Evolutionary conservation across 257 asterid genomes (phyloP).

Genomic region (Plectranthus barbatus): DNA sequence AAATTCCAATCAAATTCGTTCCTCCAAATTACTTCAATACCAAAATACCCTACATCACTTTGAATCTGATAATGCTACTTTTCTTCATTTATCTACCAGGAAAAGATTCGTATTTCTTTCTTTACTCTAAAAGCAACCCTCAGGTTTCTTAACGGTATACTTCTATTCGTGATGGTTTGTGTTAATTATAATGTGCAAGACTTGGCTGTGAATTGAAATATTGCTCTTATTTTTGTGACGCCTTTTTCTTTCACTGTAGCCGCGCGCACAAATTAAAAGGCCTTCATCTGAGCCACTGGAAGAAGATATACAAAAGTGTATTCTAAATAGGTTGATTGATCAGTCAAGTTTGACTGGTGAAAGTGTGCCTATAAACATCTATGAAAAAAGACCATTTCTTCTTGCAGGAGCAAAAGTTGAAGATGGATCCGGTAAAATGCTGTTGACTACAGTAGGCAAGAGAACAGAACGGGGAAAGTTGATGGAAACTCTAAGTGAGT

Average conservation of each 20-base stretch:
- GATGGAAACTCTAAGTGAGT: too few relatives aligned
- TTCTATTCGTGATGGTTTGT: constrained; percentile 12
- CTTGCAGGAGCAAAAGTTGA: too few relatives aligned
- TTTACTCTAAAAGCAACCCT: constrained; percentile 76
- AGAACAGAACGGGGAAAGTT: too few relatives aligned
- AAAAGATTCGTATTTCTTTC: too few relatives aligned
- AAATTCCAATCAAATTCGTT: too few relatives aligned
- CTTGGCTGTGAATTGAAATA: not conserved
- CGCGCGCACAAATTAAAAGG: constrained; percentile 26
- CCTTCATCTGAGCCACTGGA: constrained; percentile 13
- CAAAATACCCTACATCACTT: too few relatives aligned
- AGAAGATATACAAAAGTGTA: constrained; percentile 32
- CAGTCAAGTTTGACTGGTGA: constrained; percentile 96
- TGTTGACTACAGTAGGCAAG: constrained; percentile 96
- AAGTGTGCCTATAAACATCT: too few relatives aligned
- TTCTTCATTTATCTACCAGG: constrained; percentile 38
- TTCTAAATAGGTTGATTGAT: constrained; percentile 62
- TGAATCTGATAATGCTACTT: constrained; percentile 12
- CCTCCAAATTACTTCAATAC: too few relatives aligned
- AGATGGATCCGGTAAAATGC: too few relatives aligned
- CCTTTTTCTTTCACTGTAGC: constrained; percentile 26
- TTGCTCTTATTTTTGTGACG: not conserved
- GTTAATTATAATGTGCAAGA: not conserved
- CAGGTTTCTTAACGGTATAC: constrained; percentile 68
- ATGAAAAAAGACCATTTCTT: too few relatives aligned